phyloP scores from a whole-genome alignment of 768 basidiomycete species.

The Gelatoporia subvermispora region DNA sequence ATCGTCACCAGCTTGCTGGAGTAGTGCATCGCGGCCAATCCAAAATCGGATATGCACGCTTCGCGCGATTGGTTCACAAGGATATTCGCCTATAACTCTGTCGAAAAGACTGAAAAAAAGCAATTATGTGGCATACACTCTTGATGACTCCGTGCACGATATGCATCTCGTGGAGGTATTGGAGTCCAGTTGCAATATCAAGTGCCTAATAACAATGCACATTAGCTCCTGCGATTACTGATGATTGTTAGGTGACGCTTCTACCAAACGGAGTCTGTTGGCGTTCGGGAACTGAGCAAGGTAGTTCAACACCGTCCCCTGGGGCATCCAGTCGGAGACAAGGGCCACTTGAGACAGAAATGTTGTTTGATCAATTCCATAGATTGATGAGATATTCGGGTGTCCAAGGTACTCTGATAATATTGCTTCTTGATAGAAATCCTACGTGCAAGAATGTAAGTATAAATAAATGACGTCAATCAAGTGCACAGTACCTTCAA shows the following conservation, averaged over 20 bases:
- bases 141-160: constrained; percentile 23
- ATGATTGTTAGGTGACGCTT: neutral
- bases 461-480: neutral
- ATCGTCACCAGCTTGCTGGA: neutral
- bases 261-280: constrained; percentile 8
- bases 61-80: constrained; percentile 13
- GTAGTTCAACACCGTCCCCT: constrained; percentile 7
- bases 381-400: constrained; percentile 11
- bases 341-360: constrained; percentile 6
- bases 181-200: constrained; percentile 16
- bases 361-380: constrained; percentile 4
- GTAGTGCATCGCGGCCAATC: constrained; percentile 12
- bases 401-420: constrained; percentile 13
- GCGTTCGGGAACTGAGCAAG: constrained; percentile 7
- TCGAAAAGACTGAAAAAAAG: neutral
- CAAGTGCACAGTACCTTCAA: too few species aligned
- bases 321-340: constrained; percentile 10
- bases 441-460: neutral
- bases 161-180: constrained; percentile 16
- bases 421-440: constrained; percentile 7
- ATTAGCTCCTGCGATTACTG: neutral
- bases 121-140: constrained; percentile 5
- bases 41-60: constrained; percentile 21
- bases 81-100: constrained; percentile 16
- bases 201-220: constrained; percentile 4